These are phyloP conservation scores for Turritis glabra DNA, from an alignment of 345 rosid genomes.

Conservation along the genomic window DNA sequence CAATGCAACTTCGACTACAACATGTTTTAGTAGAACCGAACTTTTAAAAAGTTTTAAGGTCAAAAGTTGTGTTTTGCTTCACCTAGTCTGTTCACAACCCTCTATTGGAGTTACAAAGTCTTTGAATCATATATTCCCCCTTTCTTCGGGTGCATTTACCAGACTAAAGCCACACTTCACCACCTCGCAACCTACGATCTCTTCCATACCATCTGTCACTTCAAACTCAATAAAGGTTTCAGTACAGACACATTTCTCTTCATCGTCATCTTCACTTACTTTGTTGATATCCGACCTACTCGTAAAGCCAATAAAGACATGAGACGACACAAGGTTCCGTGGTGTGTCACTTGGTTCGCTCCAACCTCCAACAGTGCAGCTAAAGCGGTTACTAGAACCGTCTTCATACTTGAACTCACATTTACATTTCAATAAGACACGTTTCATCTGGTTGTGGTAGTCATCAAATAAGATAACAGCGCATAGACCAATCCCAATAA, in stretches of 20 bases:
- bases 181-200: neutral
- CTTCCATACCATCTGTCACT: constrained; percentile 15
- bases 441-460: neutral
- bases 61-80: neutral
- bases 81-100: neutral
- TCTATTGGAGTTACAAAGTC: neutral
- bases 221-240: neutral
- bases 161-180: constrained; percentile 20
- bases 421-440: neutral
- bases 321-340: neutral
- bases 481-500: constrained; percentile 1
- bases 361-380: neutral
- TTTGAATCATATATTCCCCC: neutral
- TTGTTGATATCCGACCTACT: neutral
- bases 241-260: neutral
- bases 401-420: neutral
- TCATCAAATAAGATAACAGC: neutral
- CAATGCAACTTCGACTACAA: no score
- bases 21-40: no score
- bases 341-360: neutral
- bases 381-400: neutral
- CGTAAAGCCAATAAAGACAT: constrained; percentile 9
- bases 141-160: neutral
- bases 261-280: neutral
- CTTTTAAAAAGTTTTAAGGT: no score